Base-by-base conservation (phyloP, 768 basidiomycete species). In the Auricularia sp. region DNA sequence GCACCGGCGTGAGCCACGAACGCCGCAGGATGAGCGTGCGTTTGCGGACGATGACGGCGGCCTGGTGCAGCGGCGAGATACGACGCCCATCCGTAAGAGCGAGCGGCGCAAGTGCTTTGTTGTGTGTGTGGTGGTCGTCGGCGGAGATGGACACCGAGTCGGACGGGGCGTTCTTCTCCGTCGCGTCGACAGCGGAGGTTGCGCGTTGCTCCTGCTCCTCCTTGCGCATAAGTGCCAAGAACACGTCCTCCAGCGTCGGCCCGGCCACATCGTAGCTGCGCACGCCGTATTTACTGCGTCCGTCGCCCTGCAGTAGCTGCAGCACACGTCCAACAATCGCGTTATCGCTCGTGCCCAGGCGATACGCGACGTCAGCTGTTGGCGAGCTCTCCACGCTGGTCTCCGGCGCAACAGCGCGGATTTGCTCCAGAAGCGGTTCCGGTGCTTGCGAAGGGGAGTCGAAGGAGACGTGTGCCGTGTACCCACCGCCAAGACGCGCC, bases 221-320 rank as follows among this genome's bases (percentile, higher is more conserved):
- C 53, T 29, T 39, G 33, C 36, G 73, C 87, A 91, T 90, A 18
- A 93, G 74, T 47, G 81, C 79, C 21, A 93, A 78, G 76, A 93
- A 92, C 56, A 93, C 87, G 64, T 91, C 88, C 72, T 93, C 90
- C 47, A 93, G 86, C 7, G 88, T 84, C 0, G 89, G 86, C 10
- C 87, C 86, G 23, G 87, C 74, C 29, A 90, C 79, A 64, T 90
- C 86, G 69, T 87, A 88, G 0, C 83, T 84, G 0, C 70, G 69
- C 43, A 89, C 76, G 8, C 71, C 65, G 53, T 78, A 76, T 0
- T 67, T 66, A 7, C 64, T 68, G 43, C 74, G 76, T 42, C 84
- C 77, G 0, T 71, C 65, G 56, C 29, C 23, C 35, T 88, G 84
- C 1, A 91, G 73, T 3, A 84, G 58, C 35, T 78, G 77, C 18